These are phyloP conservation scores for Ophiostoma australiae DNA, from an alignment of 2,329 filamentous ascomycete species.

Conservation along the genomic window DNA sequence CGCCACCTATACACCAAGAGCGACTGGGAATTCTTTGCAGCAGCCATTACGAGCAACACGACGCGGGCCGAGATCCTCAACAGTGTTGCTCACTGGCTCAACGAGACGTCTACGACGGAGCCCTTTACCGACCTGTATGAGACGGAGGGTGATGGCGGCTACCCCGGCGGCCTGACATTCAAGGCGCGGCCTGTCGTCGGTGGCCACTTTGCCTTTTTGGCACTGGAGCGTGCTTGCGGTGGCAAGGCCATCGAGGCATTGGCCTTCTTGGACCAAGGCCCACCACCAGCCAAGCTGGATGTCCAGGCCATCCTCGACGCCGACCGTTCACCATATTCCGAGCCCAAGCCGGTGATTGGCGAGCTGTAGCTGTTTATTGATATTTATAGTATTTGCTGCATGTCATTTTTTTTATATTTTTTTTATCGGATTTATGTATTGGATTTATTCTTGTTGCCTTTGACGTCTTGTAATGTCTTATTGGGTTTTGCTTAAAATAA, in stretches of 20 bases:
- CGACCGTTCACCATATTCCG: slow-evolving; percentile 8
- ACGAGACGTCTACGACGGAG: slow-evolving; percentile 71
- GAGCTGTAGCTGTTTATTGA: neutral
- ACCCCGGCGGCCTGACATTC: slow-evolving; percentile 68
- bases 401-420: neutral
- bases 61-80: slow-evolving; percentile 68
- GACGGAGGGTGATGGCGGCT: slow-evolving; percentile 71
- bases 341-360: neutral
- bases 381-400: neutral
- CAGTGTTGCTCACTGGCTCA: slow-evolving; percentile 73
- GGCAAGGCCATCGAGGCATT: slow-evolving; percentile 60
- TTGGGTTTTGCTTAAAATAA: neutral
- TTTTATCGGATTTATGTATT: neutral
- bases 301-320: slow-evolving; percentile 25
- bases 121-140: slow-evolving; percentile 79
- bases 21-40: slow-evolving; percentile 88
- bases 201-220: slow-evolving; percentile 79
- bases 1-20: slow-evolving; percentile 82
- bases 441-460: neutral
- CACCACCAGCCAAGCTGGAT: slow-evolving; percentile 26
- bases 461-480: neutral
- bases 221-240: slow-evolving; percentile 73
- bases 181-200: slow-evolving; percentile 79
- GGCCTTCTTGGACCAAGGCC: slow-evolving; percentile 42
- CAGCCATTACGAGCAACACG: slow-evolving; percentile 65